phyloP scores from a whole-genome alignment of 768 basidiomycete genomes.

The Auriculariales sp. region DNA sequence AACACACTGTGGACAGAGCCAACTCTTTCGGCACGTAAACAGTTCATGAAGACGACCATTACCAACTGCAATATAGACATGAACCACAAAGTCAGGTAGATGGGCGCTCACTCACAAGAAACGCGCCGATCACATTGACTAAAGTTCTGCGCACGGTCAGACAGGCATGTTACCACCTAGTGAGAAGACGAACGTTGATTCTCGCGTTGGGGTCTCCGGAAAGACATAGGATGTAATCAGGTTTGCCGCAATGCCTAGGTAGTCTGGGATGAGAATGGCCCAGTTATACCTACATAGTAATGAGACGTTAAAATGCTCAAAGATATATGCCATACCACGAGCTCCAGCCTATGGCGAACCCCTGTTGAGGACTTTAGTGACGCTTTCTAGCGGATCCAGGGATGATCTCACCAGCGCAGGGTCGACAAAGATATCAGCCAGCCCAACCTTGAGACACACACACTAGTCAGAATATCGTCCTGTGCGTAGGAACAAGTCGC shows the following conservation, averaged over 20 bases:
- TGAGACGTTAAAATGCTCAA: conserved; percentile 16
- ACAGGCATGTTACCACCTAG: not conserved
- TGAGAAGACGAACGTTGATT: not conserved
- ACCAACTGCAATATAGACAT: conserved; percentile 15
- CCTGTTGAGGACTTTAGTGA: not conserved
- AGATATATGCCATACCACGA: conserved; percentile 14
- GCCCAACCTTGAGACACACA: conserved; percentile 13
- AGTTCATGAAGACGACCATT: conserved; percentile 21
- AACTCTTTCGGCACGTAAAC: conserved; percentile 17
- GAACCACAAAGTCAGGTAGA: conserved; percentile 5
- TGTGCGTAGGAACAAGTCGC: not conserved
- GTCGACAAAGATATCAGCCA: conserved; percentile 11
- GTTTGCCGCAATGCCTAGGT: not conserved
- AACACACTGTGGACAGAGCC: conserved; percentile 22
- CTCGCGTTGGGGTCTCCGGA: not conserved
- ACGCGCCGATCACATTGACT: not conserved
- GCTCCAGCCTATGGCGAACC: conserved; percentile 6
- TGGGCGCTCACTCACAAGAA: not conserved
- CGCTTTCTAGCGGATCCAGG: not conserved
- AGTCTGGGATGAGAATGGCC: not conserved
- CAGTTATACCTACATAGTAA: conserved; percentile 5
- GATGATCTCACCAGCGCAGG: conserved; percentile 6
- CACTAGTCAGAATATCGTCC: conserved; percentile 8
- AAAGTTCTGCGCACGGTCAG: not conserved
- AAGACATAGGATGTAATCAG: not conserved